These are phyloP conservation scores for Musa troglodytarum DNA, from an alignment of 176 grass and related monocot species.

Conservation along the genomic window DNA sequence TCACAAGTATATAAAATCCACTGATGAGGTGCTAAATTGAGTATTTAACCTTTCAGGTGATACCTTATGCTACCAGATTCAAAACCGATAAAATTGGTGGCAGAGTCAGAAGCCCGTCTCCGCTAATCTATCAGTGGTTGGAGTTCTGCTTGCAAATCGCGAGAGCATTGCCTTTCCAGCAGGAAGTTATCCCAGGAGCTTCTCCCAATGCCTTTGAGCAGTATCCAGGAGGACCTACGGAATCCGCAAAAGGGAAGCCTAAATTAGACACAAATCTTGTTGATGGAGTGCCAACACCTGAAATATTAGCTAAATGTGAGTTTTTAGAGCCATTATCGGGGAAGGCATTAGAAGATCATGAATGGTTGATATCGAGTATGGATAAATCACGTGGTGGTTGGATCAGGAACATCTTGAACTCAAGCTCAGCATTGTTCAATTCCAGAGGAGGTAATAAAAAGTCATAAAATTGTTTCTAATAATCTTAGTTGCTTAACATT, in stretches of 20 bases:
- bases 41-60: constrained; percentile 35
- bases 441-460: not conserved
- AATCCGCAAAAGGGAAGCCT: constrained; percentile 40
- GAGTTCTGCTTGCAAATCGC: constrained; percentile 77
- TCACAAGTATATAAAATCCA: not conserved
- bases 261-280: constrained; percentile 80
- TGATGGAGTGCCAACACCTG: constrained; percentile 47
- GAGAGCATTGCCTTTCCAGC: constrained; percentile 60
- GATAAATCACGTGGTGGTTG: constrained; percentile 34
- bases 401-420: constrained; percentile 21
- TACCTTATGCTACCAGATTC: constrained; percentile 55
- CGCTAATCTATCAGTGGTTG: constrained; percentile 72
- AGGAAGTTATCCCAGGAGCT: constrained; percentile 61
- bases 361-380: constrained; percentile 62
- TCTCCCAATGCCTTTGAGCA: constrained; percentile 43
- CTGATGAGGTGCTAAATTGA: not conserved
- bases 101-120: constrained; percentile 72
- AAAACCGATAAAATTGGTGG: constrained; percentile 57
- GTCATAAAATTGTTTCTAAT: not conserved
- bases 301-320: constrained; percentile 74
- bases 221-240: constrained; percentile 28
- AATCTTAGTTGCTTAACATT: not conserved
- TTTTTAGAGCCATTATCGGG: constrained; percentile 78
- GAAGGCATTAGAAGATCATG: constrained; percentile 49
- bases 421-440: constrained; percentile 16